Percentiles rank a stretch among this genome's conserved stretches.
These are phyloP conservation scores for Fusarium nelsonii DNA, from an alignment of 2,329 filamentous ascomycete species.

Conservation along the genomic window DNA sequence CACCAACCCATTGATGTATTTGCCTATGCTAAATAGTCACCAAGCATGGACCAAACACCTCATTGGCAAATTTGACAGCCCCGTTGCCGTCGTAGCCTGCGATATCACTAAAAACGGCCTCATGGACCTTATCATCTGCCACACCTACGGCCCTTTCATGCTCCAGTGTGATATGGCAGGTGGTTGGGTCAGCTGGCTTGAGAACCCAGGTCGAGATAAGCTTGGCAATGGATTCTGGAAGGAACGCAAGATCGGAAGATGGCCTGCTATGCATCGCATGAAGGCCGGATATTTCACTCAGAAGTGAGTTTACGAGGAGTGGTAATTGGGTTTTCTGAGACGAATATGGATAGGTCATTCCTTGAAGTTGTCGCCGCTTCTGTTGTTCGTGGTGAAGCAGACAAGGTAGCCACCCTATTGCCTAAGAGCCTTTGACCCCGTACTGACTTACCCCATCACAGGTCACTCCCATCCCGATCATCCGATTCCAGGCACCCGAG, in stretches of 20 bases:
- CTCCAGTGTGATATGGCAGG: constrained; percentile 2
- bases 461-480: background rate
- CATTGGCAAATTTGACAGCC: constrained; percentile 3
- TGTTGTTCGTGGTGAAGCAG: background rate
- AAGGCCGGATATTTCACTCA: constrained; percentile 4
- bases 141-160: background rate
- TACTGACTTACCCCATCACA: background rate
- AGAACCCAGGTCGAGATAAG: constrained; percentile 1
- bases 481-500: background rate
- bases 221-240: background rate
- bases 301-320: background rate
- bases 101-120: constrained; percentile 4
- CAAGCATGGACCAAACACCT: constrained; percentile 3
- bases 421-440: too few relatives aligned
- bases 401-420: background rate
- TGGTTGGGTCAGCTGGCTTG: constrained; percentile 1
- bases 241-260: constrained; percentile 4
- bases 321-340: too few relatives aligned
- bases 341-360: background rate
- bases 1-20: too few relatives aligned
- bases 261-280: constrained; percentile 6
- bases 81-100: background rate
- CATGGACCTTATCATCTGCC: constrained; percentile 1
- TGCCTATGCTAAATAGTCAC: background rate
- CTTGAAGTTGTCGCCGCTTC: background rate